Conservation (phyloP, 495 filamentous ascomycete species). For the Hypoxylon fuscum region DNA sequence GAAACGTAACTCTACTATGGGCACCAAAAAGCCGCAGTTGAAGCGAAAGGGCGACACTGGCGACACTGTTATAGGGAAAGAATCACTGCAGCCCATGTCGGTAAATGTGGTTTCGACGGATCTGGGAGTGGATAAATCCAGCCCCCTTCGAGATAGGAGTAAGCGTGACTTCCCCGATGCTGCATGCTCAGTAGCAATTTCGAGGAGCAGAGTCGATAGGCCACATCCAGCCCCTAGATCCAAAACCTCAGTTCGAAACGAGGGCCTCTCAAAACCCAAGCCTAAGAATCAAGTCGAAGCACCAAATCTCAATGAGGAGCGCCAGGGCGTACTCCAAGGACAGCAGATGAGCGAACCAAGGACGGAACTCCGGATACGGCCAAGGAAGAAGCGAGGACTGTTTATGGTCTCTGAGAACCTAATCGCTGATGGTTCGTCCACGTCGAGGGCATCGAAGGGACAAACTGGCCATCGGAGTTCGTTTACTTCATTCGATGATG, state of each 20-base stretch:
- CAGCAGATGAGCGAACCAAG: conserved; percentile 38
- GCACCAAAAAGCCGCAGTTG: background rate
- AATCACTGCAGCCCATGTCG: conserved; percentile 2
- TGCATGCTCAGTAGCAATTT: background rate
- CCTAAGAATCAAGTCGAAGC: background rate
- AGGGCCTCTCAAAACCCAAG: background rate
- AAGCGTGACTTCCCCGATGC: background rate
- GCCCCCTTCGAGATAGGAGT: background rate
- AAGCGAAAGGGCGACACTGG: background rate
- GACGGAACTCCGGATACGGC: conserved; percentile 52
- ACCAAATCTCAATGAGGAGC: conserved; percentile 9
- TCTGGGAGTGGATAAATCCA: background rate
- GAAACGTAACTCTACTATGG: background rate
- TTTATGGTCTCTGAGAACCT: conserved; percentile 48
- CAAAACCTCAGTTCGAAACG: background rate
- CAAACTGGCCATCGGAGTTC: background rate
- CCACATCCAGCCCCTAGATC: background rate
- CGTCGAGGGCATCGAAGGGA: conserved; percentile 4
- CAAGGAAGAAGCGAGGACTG: conserved; percentile 53
- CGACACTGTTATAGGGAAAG: background rate
- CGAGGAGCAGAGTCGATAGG: background rate
- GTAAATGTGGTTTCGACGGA: background rate
- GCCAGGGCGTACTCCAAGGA: background rate
- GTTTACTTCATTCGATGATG: background rate
- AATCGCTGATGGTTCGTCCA: conserved; percentile 9